Conservation (phyloP, 768 basidiomycete genomes). For the Pleurotus ostreatus region DNA sequence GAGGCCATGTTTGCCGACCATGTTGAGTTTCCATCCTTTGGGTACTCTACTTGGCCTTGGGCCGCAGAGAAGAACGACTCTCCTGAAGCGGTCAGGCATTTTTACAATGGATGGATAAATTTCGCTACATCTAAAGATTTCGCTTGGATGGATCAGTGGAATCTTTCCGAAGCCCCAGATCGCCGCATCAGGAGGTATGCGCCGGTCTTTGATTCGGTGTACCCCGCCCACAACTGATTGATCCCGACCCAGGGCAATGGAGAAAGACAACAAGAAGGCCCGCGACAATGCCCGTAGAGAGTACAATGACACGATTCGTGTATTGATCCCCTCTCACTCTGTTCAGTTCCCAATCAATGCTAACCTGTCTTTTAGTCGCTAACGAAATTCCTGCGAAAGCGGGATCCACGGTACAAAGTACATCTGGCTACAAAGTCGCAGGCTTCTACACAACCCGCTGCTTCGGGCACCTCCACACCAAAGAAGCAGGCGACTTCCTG, state of each 20-base stretch:
- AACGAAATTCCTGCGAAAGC: slow-evolving; percentile 73
- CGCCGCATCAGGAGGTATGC: slow-evolving; percentile 70
- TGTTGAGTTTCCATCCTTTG: slow-evolving; percentile 76
- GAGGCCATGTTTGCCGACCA: slow-evolving; percentile 49
- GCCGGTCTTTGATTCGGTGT: not conserved
- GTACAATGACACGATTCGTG: slow-evolving; percentile 89
- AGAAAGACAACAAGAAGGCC: slow-evolving; percentile 92
- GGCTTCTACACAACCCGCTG: slow-evolving; percentile 25
- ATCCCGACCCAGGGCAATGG: slow-evolving; percentile 64
- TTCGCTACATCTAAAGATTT: slow-evolving; percentile 89
- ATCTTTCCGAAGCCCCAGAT: slow-evolving; percentile 81
- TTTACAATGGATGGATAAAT: slow-evolving; percentile 85
- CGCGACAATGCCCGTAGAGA: slow-evolving; percentile 85
- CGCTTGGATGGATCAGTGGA: slow-evolving; percentile 83
- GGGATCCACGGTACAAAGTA: slow-evolving; percentile 83
- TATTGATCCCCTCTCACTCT: slow-evolving; percentile 28
- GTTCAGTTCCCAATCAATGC: not conserved
- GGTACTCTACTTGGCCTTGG: slow-evolving; percentile 76
- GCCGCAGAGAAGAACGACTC: slow-evolving; percentile 38
- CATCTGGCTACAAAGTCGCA: slow-evolving; percentile 48
- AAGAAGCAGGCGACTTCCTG: slow-evolving; percentile 25
- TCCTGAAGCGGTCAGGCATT: slow-evolving; percentile 56
- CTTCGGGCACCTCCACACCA: slow-evolving; percentile 28
- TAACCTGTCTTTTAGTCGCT: slow-evolving; percentile 46
- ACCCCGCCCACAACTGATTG: not conserved